Evolutionary conservation across 2,329 filamentous ascomycete genomes (phyloP).

Genomic region (Remersonia thermophila): DNA sequence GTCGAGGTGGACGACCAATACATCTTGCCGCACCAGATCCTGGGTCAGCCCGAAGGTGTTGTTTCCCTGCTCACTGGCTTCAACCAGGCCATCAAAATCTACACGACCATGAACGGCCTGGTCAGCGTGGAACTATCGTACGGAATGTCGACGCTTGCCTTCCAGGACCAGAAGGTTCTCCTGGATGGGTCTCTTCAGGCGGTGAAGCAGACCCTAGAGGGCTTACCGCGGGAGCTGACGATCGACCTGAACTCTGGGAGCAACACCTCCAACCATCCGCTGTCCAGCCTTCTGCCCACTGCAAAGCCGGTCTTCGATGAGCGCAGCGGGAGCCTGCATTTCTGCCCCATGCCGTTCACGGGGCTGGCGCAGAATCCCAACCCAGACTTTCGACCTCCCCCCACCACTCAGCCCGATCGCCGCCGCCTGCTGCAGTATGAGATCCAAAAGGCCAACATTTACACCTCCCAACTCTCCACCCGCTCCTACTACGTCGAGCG

Average conservation of each 20-base stretch:
- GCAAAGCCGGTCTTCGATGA: constrained; percentile 27
- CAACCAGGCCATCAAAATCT: constrained; percentile 66
- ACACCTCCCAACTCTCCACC: constrained; percentile 68
- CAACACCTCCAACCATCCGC: constrained; percentile 5
- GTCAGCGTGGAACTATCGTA: constrained; percentile 74
- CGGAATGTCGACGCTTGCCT: constrained; percentile 64
- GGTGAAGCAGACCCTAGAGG: constrained; percentile 56
- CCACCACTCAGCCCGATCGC: constrained; percentile 36
- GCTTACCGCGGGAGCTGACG: constrained; percentile 53
- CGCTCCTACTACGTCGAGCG: constrained; percentile 78
- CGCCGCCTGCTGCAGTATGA: constrained; percentile 60
- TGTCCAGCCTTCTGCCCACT: constrained; percentile 14
- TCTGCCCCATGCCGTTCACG: constrained; percentile 37
- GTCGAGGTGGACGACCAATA: constrained; percentile 75
- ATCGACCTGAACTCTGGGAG: constrained; percentile 21
- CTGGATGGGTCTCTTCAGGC: constrained; percentile 58
- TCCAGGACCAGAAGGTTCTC: constrained; percentile 63
- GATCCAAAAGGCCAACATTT: constrained; percentile 86
- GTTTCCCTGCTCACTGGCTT: constrained; percentile 68
- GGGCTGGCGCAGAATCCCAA: constrained; percentile 24
- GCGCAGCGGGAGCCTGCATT: constrained; percentile 30
- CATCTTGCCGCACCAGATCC: constrained; percentile 58
- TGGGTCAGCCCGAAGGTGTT: constrained; percentile 53
- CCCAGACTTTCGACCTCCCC: constrained; percentile 38
- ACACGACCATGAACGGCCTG: constrained; percentile 66